Percentiles rank a stretch among this genome's conserved stretches.
Evolutionary conservation across 2,329 filamentous ascomycete genomes (phyloP).

Genomic region (Ophiostoma pallidulum): DNA sequence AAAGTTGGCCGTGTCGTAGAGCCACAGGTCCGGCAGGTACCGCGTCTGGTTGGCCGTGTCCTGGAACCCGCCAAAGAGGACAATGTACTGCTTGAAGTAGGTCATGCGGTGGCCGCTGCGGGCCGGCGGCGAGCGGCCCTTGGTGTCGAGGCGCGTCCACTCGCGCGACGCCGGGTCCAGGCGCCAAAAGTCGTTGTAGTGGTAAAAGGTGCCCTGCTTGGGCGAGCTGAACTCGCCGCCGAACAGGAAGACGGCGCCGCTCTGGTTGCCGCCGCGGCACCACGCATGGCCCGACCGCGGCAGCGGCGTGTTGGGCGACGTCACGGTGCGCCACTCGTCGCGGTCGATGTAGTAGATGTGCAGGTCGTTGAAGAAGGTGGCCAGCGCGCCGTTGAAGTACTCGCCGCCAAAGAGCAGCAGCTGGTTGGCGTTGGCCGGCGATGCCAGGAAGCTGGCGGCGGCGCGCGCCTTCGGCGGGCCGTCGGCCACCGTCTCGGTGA

Average conservation of each 20-base stretch:
- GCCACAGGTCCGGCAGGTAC: slow-evolving; percentile 87
- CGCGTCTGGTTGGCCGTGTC: slow-evolving; percentile 92
- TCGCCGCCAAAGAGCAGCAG: slow-evolving; percentile 90
- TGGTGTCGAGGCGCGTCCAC: slow-evolving; percentile 78
- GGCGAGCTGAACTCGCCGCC: slow-evolving; percentile 94
- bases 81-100: slow-evolving; percentile 92
- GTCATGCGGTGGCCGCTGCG: slow-evolving; percentile 93
- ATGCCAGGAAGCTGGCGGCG: slow-evolving; percentile 74
- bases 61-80: slow-evolving; percentile 94
- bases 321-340: slow-evolving; percentile 85
- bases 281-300: slow-evolving; percentile 90
- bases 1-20: slow-evolving; percentile 85
- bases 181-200: slow-evolving; percentile 98
- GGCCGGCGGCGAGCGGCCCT: slow-evolving; percentile 70
- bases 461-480: slow-evolving; percentile 68
- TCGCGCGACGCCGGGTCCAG: slow-evolving; percentile 76
- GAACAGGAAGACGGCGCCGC: slow-evolving; percentile 80
- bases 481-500: slow-evolving; percentile 68
- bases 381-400: slow-evolving; percentile 86
- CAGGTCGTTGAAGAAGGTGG: slow-evolving; percentile 59
- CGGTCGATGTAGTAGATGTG: slow-evolving; percentile 67
- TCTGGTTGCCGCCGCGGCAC: slow-evolving; percentile 75
- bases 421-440: slow-evolving; percentile 77
- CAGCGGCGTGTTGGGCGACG: slow-evolving; percentile 81
- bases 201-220: slow-evolving; percentile 97